Base-by-base conservation (phyloP, 257 asterid species). In the Henckelia pumila region DNA sequence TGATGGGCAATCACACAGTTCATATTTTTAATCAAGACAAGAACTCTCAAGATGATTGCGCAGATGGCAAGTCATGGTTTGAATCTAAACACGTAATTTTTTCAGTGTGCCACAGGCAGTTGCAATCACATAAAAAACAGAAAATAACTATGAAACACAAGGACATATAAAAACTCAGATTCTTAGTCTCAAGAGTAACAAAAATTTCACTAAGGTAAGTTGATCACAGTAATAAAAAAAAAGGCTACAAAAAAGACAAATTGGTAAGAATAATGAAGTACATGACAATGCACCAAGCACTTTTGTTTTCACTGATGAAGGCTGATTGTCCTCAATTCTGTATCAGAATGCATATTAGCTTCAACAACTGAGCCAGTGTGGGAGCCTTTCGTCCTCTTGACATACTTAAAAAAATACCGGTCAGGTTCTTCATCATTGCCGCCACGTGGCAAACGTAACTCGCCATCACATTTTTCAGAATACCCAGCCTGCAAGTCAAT, bases 361-460 rank as follows among this genome's bases (percentile, higher is more conserved):
- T 62, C 79, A 67, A 47, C 40, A 28, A 44, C 70, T 50, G 81
- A 67, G 74, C 71, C 65, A 22, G 72, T 47, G 47, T 66, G 63
- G 61, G 70, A 67, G 61, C 79, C 37, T 75, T 74, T 76, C 65
- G 63, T 64, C 78, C 83, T 82, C 81, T 68, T 77, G 47, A 72
- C 50, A 57, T 82, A 82, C 76, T 77, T 79, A 2, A 72, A 24
- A 11, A 47, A 67, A 64, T 78, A 76, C 64, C 75, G 80, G 68
- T 59, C 82, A 14, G 32, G 13, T 22, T 63, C 69, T 37, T 37
- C 55, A 61, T 61, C 59, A 32, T 59, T 22, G 19, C 59, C 64
- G 61, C 64, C 68, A 70, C 66, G 57, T 33, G 76, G 77, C 67
- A 61, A 63, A 49, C 22, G 64, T 64, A 77, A 61, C 59, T 71